Evolutionary conservation across 352 stramenopile genomes (phyloP).

Genomic region (Phytophthora hibernalis): DNA sequence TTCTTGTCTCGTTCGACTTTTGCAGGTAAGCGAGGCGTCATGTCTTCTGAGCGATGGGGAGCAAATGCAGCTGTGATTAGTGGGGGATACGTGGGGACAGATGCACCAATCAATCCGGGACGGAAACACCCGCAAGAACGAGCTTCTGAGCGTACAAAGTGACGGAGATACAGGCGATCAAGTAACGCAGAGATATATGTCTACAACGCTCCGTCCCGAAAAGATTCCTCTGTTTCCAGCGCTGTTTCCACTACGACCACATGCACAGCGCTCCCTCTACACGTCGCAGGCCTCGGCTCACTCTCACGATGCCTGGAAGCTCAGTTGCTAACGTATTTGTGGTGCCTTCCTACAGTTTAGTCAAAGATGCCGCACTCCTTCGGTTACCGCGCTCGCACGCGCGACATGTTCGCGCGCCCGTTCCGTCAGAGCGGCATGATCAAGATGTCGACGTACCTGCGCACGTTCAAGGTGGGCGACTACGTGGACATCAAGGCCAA

Average conservation of each 20-base stretch:
- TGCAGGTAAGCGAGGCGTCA: constrained; percentile 55
- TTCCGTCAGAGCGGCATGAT: constrained; percentile 98
- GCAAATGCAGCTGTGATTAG: constrained; percentile 15
- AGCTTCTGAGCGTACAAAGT: constrained; percentile 11
- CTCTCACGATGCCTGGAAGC: constrained; percentile 6
- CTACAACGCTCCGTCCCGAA: neutral
- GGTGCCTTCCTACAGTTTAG: constrained; percentile 36
- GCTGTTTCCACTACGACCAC: neutral
- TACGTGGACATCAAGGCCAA: constrained; percentile 99
- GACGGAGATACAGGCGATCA: constrained; percentile 34
- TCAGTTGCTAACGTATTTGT: constrained; percentile 37
- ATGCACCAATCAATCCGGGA: constrained; percentile 14
- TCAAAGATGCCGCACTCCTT: constrained; percentile 99
- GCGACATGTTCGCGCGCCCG: constrained; percentile 99
- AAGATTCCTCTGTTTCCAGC: constrained; percentile 5
- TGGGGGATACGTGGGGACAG: neutral
- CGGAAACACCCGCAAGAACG: constrained; percentile 5
- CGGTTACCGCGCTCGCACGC: constrained; percentile 98
- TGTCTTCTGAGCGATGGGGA: neutral
- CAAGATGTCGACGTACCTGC: constrained; percentile 97
- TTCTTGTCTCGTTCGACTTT: constrained; percentile 84
- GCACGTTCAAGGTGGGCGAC: constrained; percentile 99
- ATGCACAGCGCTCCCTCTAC: neutral
- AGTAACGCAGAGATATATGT: neutral
- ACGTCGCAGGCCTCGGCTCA: neutral